Evolutionary conservation across 192 early-diverging fungal genomes (phyloP).

Genomic region (Dispira parvispora): DNA sequence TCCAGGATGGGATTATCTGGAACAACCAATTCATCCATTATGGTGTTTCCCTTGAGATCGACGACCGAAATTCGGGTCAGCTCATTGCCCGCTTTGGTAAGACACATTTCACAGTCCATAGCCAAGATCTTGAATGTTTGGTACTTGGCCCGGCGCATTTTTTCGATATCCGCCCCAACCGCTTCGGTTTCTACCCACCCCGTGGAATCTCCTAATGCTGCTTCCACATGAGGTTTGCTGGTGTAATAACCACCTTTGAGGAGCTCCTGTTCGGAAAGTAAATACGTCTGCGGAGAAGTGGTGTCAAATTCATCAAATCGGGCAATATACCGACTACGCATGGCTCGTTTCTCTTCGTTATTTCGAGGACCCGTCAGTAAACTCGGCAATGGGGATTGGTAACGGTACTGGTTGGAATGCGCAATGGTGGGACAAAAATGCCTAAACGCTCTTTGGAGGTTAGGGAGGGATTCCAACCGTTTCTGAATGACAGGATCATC

Average conservation of each 20-base stretch:
- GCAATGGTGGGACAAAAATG: background rate
- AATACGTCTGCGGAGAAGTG: background rate
- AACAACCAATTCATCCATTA: slow-evolving; percentile 32
- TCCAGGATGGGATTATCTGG: slow-evolving; percentile 33
- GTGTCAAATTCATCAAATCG: background rate
- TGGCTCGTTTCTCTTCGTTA: background rate
- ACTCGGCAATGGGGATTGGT: background rate
- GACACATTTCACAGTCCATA: slow-evolving; percentile 43
- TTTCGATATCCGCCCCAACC: slow-evolving; percentile 7
- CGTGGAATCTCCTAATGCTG: background rate
- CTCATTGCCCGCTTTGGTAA: slow-evolving; percentile 20
- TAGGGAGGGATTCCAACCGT: background rate
- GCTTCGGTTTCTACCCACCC: slow-evolving; percentile 32
- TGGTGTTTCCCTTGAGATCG: slow-evolving; percentile 17
- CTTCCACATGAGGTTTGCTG: background rate
- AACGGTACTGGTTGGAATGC: too few species aligned
- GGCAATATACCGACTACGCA: background rate
- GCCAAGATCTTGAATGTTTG: slow-evolving; percentile 23
- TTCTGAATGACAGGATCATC: background rate
- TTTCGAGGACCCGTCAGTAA: background rate
- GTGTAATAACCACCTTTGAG: background rate
- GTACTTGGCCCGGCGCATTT: background rate
- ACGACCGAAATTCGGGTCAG: slow-evolving; percentile 36
- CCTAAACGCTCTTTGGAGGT: background rate
- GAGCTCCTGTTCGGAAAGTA: background rate